Conservation (phyloP, 1,284 basidiomycete genomes). For the Nidula niveotomentosa region DNA sequence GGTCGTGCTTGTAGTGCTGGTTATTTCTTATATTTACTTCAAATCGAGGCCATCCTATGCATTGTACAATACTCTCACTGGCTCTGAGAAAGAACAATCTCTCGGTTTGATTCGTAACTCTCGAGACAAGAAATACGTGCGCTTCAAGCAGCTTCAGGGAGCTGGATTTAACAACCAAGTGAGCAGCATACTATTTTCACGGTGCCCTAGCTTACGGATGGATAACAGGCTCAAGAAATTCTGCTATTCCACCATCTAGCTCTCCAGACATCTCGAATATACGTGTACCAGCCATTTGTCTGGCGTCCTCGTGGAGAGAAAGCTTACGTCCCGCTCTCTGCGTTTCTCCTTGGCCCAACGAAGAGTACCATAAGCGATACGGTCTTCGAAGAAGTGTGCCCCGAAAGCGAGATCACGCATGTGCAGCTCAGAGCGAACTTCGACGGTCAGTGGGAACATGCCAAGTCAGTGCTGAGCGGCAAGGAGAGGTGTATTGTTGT, state of each 20-base stretch:
- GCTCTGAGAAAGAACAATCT: slow-evolving; percentile 23
- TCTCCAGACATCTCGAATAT: slow-evolving; percentile 31
- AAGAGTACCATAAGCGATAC: slow-evolving; percentile 29
- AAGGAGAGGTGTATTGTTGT: slow-evolving; percentile 37
- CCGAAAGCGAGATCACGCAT: slow-evolving; percentile 31
- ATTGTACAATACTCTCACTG: slow-evolving; percentile 26
- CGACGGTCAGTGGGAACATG: slow-evolving; percentile 31
- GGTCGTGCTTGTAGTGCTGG: slow-evolving; percentile 10
- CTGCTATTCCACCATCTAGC: slow-evolving; percentile 42
- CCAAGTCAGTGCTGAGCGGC: slow-evolving; percentile 24
- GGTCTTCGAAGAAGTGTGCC: slow-evolving; percentile 36
- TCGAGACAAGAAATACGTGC: slow-evolving; percentile 32
- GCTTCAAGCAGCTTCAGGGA: slow-evolving; percentile 41
- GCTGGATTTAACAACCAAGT: slow-evolving; percentile 48
- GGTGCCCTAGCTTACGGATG: background rate
- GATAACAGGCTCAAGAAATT: slow-evolving; percentile 39
- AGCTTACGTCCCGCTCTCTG: slow-evolving; percentile 35
- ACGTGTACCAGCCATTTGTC: slow-evolving; percentile 41
- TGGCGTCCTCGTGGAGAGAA: slow-evolving; percentile 39
- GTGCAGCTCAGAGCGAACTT: slow-evolving; percentile 24
- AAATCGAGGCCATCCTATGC: slow-evolving; percentile 29
- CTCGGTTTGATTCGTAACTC: slow-evolving; percentile 21
- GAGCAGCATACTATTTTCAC: slow-evolving; percentile 2
- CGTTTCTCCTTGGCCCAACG: slow-evolving; percentile 37
- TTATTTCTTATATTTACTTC: slow-evolving; percentile 24